Conservation (phyloP, 768 basidiomycete species). For the Calocybe gangraenosa region DNA sequence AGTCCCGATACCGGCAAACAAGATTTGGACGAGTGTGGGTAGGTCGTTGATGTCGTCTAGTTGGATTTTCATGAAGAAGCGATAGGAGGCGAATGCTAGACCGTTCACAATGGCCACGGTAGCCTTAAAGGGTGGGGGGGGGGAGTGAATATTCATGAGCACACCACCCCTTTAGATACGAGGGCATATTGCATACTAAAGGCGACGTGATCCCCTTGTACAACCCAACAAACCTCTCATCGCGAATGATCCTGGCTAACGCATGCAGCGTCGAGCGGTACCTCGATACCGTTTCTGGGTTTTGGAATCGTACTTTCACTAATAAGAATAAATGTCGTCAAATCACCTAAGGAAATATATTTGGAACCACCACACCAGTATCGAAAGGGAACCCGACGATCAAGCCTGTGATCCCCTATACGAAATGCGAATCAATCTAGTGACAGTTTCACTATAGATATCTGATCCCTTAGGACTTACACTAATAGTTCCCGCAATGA, state of each 20-base stretch:
- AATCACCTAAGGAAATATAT: neutral
- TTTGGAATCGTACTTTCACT: slow-evolving; percentile 85
- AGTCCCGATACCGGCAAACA: slow-evolving; percentile 74
- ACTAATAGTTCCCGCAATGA: slow-evolving; percentile 73
- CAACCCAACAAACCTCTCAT: slow-evolving; percentile 65
- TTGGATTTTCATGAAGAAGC: slow-evolving; percentile 70
- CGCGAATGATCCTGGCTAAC: slow-evolving; percentile 59
- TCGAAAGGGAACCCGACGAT: slow-evolving; percentile 78
- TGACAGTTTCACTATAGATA: neutral
- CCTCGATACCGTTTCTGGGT: slow-evolving; percentile 46
- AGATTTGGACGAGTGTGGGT: slow-evolving; percentile 70
- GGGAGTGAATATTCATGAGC: too few relatives aligned
- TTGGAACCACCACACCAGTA: slow-evolving; percentile 39
- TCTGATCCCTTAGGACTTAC: slow-evolving; percentile 12
- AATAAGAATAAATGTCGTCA: neutral
- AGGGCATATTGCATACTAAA: slow-evolving; percentile 43
- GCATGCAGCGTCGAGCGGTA: slow-evolving; percentile 68
- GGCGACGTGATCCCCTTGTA: slow-evolving; percentile 81
- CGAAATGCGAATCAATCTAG: neutral
- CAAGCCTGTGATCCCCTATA: slow-evolving; percentile 59
- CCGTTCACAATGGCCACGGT: slow-evolving; percentile 79
- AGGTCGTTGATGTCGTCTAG: slow-evolving; percentile 37
- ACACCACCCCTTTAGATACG: neutral
- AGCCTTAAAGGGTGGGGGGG: slow-evolving; percentile 39
- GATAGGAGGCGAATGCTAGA: slow-evolving; percentile 81